Evolutionary conservation across 306 rosid species (phyloP), one percentile per base, ranked within the genome.

Genomic region (Bauhinia variegata): DNA sequence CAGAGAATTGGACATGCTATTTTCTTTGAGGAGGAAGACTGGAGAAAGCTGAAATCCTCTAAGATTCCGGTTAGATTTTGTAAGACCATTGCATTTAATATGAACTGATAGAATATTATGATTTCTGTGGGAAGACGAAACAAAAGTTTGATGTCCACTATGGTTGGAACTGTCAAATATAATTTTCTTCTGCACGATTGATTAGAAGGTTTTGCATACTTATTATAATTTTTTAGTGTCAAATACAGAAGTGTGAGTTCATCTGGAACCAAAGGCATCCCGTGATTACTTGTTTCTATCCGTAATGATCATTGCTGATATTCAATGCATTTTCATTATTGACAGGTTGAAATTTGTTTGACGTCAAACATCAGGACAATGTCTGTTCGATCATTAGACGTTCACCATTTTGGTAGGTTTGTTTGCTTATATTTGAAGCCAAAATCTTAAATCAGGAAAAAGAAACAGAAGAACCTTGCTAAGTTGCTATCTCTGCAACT

Each of bases 261-360:
- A 17, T 63, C 41, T 33, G 53, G 56, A 49, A n/a, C n/a, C n/a
- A n/a, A n/a, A 67, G 48, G 63, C 65, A 19, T 14, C 18, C 65
- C 14, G 3, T 17, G 68, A 57, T 48, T 59, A 55, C 54, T 51
- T 65, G 37, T n/a, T 72, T 32, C 51, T 62, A 46, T 53, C 38
- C 28, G 31, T 46, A 11, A 53, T 48, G 30, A 43, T 49, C 1
- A 6, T 37, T 18, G 13, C 50, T 51, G 41, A 42, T 36, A 39
- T 67, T 68, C 18, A 51, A 37, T 16, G 39, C 51, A 50, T 54
- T 43, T 50, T 73, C 51, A 54, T 55, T 5, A 14, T 74, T 80
- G 84, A 79, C 91, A 89, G 98, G 98, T 92, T 76, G 96, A 92
- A 86, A 92, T 92, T 74, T 92, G 98, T 75, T 79, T 92, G 93